phyloP scores from a whole-genome alignment of 306 rosid genomes.

The Prinsepia uniflora region DNA sequence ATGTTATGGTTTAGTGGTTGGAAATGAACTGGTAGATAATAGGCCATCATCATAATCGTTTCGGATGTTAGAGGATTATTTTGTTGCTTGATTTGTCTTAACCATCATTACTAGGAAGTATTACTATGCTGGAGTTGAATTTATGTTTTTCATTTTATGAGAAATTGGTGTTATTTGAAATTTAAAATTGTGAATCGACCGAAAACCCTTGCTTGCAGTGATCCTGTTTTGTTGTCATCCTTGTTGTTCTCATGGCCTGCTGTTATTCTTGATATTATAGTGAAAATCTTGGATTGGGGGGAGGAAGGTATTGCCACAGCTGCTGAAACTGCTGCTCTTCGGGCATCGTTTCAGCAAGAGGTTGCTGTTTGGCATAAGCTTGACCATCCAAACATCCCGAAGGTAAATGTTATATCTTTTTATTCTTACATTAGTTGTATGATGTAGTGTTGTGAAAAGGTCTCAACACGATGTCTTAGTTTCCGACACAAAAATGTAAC shows the following conservation, averaged over 20 bases:
- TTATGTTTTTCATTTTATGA: not conserved
- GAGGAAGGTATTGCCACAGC: constrained; percentile 42
- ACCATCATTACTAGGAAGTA: not conserved
- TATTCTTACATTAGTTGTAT: not conserved
- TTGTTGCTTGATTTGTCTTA: not conserved
- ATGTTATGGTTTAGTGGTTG: not conserved
- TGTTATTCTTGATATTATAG: constrained; percentile 33
- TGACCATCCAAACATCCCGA: constrained; percentile 61
- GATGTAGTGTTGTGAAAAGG: not conserved
- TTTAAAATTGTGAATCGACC: not conserved
- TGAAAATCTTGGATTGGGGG: constrained; percentile 55
- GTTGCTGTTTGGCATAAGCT: constrained; percentile 63
- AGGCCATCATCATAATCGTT: not conserved
- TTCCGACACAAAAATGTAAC: not conserved
- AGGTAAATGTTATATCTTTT: constrained; percentile 29
- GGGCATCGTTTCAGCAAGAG: constrained; percentile 52
- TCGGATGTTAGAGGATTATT: not conserved
- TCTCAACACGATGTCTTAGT: not conserved
- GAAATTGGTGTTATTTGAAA: not conserved
- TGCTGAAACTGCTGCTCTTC: constrained; percentile 41
- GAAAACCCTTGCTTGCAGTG: not conserved
- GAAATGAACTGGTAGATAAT: not conserved
- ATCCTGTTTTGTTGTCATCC: not conserved
- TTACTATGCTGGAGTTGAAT: not conserved
- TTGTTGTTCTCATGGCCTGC: not conserved